A percentile compares a stretch with the other conserved stretches of the same genome.
Evolutionary conservation across 495 filamentous ascomycete genomes (phyloP).

Genomic region (Aspergillus funiculosus): DNA sequence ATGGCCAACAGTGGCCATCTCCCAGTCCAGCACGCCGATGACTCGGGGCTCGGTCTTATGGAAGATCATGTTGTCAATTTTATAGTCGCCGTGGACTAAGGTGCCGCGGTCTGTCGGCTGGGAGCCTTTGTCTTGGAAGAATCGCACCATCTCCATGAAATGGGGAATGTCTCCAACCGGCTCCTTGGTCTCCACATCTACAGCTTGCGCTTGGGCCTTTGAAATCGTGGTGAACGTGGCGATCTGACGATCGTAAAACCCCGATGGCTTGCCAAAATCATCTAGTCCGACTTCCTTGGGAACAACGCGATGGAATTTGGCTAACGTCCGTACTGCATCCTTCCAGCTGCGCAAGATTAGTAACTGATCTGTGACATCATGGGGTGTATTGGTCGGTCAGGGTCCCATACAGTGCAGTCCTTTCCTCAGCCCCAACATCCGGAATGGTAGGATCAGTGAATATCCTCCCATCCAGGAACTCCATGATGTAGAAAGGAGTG

Average conservation of each 20-base stretch:
- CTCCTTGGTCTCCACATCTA: slow-evolving; percentile 68
- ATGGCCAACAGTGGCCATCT: slow-evolving; percentile 94
- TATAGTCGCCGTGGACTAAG: slow-evolving; percentile 92
- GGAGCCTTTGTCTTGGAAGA: slow-evolving; percentile 58
- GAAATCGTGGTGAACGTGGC: slow-evolving; percentile 74
- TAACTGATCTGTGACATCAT: background rate
- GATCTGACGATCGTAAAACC: slow-evolving; percentile 86
- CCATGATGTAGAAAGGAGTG: slow-evolving; percentile 95
- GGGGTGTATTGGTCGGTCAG: background rate
- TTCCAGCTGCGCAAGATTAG: slow-evolving; percentile 56
- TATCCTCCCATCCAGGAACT: slow-evolving; percentile 85
- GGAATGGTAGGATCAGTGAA: slow-evolving; percentile 85
- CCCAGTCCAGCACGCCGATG: slow-evolving; percentile 94
- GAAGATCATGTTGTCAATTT: slow-evolving; percentile 96
- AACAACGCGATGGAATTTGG: slow-evolving; percentile 72
- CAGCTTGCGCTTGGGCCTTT: slow-evolving; percentile 63
- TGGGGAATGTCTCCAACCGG: slow-evolving; percentile 78
- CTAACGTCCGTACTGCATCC: slow-evolving; percentile 76
- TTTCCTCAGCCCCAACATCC: slow-evolving; percentile 59
- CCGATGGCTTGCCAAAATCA: slow-evolving; percentile 63
- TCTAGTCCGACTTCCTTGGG: slow-evolving; percentile 60
- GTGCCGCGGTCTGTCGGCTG: slow-evolving; percentile 75
- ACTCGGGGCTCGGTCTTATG: slow-evolving; percentile 82
- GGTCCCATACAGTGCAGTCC: slow-evolving; percentile 57
- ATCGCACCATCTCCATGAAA: slow-evolving; percentile 70